Conservation (phyloP, 176 grass and related monocot genomes). For the Phyllostachys edulis region DNA sequence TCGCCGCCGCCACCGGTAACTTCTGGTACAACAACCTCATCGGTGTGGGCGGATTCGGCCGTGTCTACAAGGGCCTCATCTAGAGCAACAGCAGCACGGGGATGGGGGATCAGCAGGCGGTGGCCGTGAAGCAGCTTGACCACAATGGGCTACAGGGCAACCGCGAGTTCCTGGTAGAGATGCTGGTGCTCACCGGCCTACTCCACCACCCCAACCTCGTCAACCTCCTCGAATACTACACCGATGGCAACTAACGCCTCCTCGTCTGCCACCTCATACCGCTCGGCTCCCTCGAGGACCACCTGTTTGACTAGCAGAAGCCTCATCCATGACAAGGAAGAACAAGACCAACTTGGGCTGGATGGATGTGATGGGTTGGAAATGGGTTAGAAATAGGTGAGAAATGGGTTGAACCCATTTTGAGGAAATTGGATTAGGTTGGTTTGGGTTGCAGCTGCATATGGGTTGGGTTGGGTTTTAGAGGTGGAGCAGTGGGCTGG, state of each 20-base stretch:
- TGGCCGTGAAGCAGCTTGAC: constrained; percentile 48
- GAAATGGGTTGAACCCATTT: no score
- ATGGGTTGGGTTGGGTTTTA: no score
- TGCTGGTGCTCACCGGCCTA: constrained; percentile 45
- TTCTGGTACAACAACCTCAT: constrained; percentile 33
- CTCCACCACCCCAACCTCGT: constrained; percentile 48
- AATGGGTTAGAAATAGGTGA: no score
- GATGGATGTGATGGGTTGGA: no score
- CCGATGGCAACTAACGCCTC: constrained; percentile 44
- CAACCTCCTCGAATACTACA: constrained; percentile 39
- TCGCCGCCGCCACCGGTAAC: constrained; percentile 26
- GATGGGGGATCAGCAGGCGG: background rate
- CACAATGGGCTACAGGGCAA: constrained; percentile 38
- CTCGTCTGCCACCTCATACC: constrained; percentile 43
- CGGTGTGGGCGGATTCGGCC: constrained; percentile 48
- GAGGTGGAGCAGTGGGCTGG: no score
- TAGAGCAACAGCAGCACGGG: no score
- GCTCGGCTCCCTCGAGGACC: constrained; percentile 48
- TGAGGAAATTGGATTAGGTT: no score
- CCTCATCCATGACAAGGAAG: no score
- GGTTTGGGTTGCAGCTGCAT: no score
- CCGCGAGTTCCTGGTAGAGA: constrained; percentile 50
- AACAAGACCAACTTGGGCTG: no score
- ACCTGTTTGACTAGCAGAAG: constrained; percentile 9
- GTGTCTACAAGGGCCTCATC: constrained; percentile 34